Evolutionary conservation across 2,329 filamentous ascomycete species (phyloP), one percentile per base, ranked within the genome.

Genomic region (Colletotrichum sp.): DNA sequence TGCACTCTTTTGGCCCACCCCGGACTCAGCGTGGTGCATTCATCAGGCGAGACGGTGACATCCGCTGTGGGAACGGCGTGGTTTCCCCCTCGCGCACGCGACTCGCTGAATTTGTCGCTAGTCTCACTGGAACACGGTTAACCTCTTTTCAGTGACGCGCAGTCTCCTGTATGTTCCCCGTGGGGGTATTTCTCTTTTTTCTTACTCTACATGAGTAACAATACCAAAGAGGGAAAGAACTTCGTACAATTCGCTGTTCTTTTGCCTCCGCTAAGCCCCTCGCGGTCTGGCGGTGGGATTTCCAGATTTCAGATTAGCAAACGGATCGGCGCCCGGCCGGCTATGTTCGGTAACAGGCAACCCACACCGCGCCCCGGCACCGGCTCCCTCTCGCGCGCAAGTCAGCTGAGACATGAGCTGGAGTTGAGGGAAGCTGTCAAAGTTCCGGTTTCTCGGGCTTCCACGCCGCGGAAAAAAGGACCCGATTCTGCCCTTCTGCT

Each of bases 1-100:
- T 70, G 36, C 36, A 67, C 52, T 32, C 21, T 64, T 59, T 62
- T 59, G 34, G 63, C 24, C 39, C 52, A 52, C 68, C 26, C 57
- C 32, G 28, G 34, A 69, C 60, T 60, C 28, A 49, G 64, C 59
- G 26, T 52, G 44, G 65, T 70, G 68, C 68, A 63, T 28, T 69
- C 57, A 76, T 76, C 70, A 73, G 70, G 57, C 59, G 59, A 76
- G 63, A 69, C 59, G 64, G 73, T 76, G 64, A 39, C 73, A 73
- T 76, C 15, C 44, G 34, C 57, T 44, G 70, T 73, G 73, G 73
- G 26, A 73, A 73, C 64, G 70, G 57, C 64, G 73, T 73, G 57
- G 69, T 69, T 71, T 32, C n/a, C 9, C 8, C 13, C 24, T 44
- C 32, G 18, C 44, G 21, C 32, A 68, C 70, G 64, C 64, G 64